These are phyloP conservation scores for Cercospora nicotianae DNA, from an alignment of 2,329 filamentous ascomycete genomes.

Conservation along the genomic window DNA sequence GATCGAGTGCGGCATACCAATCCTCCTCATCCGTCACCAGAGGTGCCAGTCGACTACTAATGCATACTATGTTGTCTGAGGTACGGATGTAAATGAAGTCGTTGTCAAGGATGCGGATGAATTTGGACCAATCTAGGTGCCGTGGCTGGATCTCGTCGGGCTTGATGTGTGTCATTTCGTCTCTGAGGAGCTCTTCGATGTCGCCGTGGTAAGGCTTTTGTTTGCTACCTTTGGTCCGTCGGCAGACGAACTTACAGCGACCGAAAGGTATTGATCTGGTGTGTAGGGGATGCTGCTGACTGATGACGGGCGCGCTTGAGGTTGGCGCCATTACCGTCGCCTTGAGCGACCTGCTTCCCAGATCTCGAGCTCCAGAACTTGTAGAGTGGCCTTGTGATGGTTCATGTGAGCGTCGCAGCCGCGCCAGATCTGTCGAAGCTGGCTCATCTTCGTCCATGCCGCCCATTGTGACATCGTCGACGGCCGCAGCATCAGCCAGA, in stretches of 20 bases:
- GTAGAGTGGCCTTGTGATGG: not conserved
- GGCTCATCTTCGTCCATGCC: not conserved
- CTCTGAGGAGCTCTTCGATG: conserved; percentile 15
- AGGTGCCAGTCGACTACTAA: conserved; percentile 6
- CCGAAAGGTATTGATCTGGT: conserved; percentile 15
- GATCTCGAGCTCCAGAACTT: too few relatives aligned
- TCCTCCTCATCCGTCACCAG: conserved; percentile 18
- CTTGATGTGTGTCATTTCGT: conserved; percentile 6
- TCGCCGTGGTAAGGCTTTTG: conserved; percentile 3
- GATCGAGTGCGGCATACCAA: conserved; percentile 10
- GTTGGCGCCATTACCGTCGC: not conserved
- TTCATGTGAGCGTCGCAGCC: not conserved
- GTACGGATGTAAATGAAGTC: conserved; percentile 12
- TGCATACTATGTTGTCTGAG: conserved; percentile 20
- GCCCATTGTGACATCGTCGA: not conserved
- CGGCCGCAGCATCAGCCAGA: not conserved
- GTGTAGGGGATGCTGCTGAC: not conserved
- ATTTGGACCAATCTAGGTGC: conserved; percentile 20
- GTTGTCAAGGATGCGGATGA: conserved; percentile 14
- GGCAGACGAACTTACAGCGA: conserved; percentile 17
- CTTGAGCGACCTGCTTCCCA: not conserved
- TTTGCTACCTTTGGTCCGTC: conserved; percentile 6
- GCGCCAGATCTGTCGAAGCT: not conserved
- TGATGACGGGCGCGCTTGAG: not conserved
- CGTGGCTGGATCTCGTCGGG: conserved; percentile 15